Evolutionary conservation across 305 asterid genomes (phyloP), one percentile per base, ranked within the genome.

Genomic region (Fraxinus albicans): DNA sequence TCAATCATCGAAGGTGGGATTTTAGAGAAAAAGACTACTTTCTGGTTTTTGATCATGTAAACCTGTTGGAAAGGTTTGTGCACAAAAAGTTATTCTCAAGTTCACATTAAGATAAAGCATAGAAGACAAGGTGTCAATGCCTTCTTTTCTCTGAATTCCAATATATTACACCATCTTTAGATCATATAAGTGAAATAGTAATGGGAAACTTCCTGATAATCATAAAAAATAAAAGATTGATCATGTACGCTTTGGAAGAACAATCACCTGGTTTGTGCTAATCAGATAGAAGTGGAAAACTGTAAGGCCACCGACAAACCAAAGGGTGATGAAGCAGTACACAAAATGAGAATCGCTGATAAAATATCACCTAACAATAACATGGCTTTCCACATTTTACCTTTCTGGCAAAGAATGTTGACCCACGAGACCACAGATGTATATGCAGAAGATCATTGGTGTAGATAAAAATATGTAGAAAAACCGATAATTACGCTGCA

Each of bases 291-390:
- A 90, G 80, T 94, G 98, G 90, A 92, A 92, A 76, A 81, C 79
- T 8, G 93, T 80, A 72, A 94, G 96, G 85, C 96, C 95, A 0
- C 97, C 97, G 27, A 92, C 94, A 67, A 92, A 92, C 98, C 97
- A 94, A 76, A 90, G 88, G 0, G 92, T 89, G 34, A 91, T 35
- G 86, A 92, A 92, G 89, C 94, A 89, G 87, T 92, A 94, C 31
- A 87, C 84, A 33, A 33, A 9, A 88, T 81, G 34, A 94, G 93
- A 82, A 89, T 65, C 81, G 79, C 91, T 1, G 97, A 92, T 77
- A 89, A 50, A 79, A 89, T 19, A 84, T 94, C 98, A 40, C 73
- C 47, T 33, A 33, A 33, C 35, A 33, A 33, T 15, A 92, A 81
- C 78, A 92, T 81, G 76, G 89, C 91, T 77, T 58, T 87, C 91